A percentile compares a stretch with the other conserved stretches of the same genome.
These are phyloP conservation scores for Lecanosticta acicola DNA, from an alignment of 2,329 filamentous ascomycete genomes.

Conservation along the genomic window DNA sequence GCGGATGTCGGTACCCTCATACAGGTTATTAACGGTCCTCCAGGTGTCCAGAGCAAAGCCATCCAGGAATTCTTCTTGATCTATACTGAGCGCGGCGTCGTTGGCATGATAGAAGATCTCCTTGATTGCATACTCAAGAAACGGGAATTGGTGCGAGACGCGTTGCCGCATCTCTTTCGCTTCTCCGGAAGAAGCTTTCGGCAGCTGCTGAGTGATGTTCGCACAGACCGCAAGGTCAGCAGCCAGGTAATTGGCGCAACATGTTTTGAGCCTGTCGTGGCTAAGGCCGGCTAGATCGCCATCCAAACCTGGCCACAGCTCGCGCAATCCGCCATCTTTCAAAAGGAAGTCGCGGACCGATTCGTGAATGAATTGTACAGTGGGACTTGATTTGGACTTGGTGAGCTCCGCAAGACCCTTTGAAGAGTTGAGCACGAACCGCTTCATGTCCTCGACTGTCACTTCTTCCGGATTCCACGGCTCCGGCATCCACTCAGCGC, in stretches of 20 bases:
- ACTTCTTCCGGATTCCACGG: constrained; percentile 22
- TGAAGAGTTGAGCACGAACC: constrained; percentile 40
- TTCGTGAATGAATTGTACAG: constrained; percentile 52
- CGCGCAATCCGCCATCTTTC: constrained; percentile 30
- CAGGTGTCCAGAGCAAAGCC: constrained; percentile 28
- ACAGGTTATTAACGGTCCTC: constrained; percentile 30
- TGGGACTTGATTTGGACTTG: constrained; percentile 20
- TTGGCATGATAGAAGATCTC: constrained; percentile 42
- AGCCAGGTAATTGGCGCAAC: constrained; percentile 12
- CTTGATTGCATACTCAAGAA: constrained; percentile 43
- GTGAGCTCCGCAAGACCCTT: constrained; percentile 49
- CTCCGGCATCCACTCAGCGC: not conserved
- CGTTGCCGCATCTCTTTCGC: constrained; percentile 14
- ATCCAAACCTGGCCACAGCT: constrained; percentile 27
- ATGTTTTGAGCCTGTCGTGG: constrained; percentile 19
- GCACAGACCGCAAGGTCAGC: not conserved
- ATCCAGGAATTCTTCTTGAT: constrained; percentile 32
- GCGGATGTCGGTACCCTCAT: constrained; percentile 26
- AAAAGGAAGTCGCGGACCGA: constrained; percentile 47
- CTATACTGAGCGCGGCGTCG: constrained; percentile 26
- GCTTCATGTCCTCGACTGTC: constrained; percentile 23
- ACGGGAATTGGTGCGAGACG: constrained; percentile 35
- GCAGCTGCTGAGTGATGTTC: not conserved
- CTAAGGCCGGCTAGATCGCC: not conserved
- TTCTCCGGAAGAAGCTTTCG: constrained; percentile 1